phyloP scores from a whole-genome alignment of 2,329 filamentous ascomycete genomes.

The Biscogniauxia mediterranea region DNA sequence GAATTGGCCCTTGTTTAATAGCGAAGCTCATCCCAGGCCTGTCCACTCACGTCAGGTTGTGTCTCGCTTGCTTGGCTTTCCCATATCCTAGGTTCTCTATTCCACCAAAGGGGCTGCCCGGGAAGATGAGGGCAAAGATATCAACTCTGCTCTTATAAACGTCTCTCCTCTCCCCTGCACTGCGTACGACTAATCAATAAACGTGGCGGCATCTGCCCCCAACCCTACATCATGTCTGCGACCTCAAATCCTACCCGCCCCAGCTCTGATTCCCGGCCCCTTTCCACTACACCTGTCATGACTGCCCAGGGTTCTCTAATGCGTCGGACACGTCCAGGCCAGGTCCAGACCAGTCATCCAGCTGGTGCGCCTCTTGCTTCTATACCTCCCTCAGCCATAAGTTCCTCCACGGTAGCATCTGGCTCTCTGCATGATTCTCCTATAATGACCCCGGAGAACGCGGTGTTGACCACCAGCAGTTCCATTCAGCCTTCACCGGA shows the following conservation, averaged over 20 bases:
- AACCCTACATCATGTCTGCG: conserved; percentile 35
- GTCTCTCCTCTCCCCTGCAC: conserved; percentile 22
- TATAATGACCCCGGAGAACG: conserved; percentile 53
- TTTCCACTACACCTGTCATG: conserved; percentile 40
- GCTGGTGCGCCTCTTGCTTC: conserved; percentile 38
- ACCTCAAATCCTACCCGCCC: conserved; percentile 31
- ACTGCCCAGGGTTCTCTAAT: conserved; percentile 40
- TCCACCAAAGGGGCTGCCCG: conserved; percentile 23
- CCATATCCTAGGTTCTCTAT: conserved; percentile 15
- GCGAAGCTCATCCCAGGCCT: conserved; percentile 22
- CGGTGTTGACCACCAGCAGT: conserved; percentile 55
- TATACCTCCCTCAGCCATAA: conserved; percentile 52
- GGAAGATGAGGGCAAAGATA: conserved; percentile 33
- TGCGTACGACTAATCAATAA: conserved; percentile 10
- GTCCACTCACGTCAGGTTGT: conserved; percentile 22
- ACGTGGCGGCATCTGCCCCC: conserved; percentile 26
- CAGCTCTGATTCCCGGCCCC: conserved; percentile 30
- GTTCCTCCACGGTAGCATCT: conserved; percentile 55
- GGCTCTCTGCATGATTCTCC: conserved; percentile 56
- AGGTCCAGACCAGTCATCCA: conserved; percentile 47
- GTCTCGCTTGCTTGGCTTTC: conserved; percentile 24
- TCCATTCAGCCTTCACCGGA: conserved; percentile 69
- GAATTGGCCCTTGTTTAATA: conserved; percentile 30
- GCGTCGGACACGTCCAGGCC: conserved; percentile 44
- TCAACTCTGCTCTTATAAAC: conserved; percentile 31